phyloP scores from a whole-genome alignment of 768 basidiomycete species.

The Russula griseocarnosa region DNA sequence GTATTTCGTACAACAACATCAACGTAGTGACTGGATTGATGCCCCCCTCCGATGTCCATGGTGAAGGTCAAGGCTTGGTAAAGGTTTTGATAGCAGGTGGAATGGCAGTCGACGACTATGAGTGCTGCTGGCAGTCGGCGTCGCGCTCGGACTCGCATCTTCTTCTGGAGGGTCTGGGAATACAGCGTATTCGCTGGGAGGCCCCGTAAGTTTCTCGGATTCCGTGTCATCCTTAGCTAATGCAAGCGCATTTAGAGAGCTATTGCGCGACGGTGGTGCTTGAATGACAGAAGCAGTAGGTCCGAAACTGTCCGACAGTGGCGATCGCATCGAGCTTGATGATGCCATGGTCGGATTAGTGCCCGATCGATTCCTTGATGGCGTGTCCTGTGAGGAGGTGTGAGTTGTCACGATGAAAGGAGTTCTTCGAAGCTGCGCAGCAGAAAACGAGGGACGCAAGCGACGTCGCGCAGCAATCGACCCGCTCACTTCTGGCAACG shows the following conservation, averaged over 20 bases:
- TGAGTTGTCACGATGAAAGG: slow-evolving; percentile 26
- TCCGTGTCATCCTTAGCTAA: slow-evolving; percentile 42
- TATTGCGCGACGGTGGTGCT: slow-evolving; percentile 55
- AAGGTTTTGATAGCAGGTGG: slow-evolving; percentile 58
- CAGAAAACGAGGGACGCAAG: slow-evolving; percentile 71
- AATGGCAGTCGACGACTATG: slow-evolving; percentile 47
- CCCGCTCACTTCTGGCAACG: slow-evolving; percentile 45
- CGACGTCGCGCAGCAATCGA: slow-evolving; percentile 54
- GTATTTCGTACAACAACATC: neutral
- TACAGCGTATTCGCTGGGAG: slow-evolving; percentile 63
- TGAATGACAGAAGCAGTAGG: slow-evolving; percentile 42
- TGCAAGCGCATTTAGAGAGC: slow-evolving; percentile 39
- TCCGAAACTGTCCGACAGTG: slow-evolving; percentile 25
- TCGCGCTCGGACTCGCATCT: slow-evolving; percentile 33
- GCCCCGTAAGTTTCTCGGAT: slow-evolving; percentile 54
- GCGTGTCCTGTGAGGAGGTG: slow-evolving; percentile 37
- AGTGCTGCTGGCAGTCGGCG: slow-evolving; percentile 17
- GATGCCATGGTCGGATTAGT: slow-evolving; percentile 55
- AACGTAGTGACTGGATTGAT: slow-evolving; percentile 36
- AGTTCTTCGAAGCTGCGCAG: slow-evolving; percentile 60
- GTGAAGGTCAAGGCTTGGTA: slow-evolving; percentile 36
- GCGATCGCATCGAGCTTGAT: slow-evolving; percentile 41
- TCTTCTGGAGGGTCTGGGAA: slow-evolving; percentile 64
- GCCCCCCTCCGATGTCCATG: slow-evolving; percentile 43
- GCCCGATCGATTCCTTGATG: slow-evolving; percentile 54